Percentiles rank a stretch among this genome's conserved stretches.
These are phyloP conservation scores for Lepraria neglecta DNA, from an alignment of 495 filamentous ascomycete genomes.

Conservation along the genomic window DNA sequence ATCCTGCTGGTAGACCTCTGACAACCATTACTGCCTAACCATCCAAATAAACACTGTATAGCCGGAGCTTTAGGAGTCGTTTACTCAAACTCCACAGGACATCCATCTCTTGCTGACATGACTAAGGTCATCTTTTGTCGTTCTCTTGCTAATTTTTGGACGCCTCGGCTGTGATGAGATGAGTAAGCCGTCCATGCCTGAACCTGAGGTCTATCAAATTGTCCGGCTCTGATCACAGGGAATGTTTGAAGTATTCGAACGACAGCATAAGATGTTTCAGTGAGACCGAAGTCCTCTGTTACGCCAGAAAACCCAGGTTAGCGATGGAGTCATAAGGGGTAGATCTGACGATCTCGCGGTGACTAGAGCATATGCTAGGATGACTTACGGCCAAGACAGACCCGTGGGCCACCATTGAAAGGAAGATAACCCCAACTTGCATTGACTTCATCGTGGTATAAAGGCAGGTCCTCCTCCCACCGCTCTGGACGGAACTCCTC, in stretches of 20 bases:
- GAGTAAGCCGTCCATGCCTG: slow-evolving; percentile 20
- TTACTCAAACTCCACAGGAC: slow-evolving; percentile 17
- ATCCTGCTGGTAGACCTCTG: background rate
- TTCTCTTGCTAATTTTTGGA: slow-evolving; percentile 13
- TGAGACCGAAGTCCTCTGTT: slow-evolving; percentile 44
- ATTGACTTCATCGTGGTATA: slow-evolving; percentile 22
- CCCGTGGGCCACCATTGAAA: slow-evolving; percentile 50
- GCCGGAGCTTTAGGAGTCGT: background rate
- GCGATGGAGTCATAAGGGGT: background rate
- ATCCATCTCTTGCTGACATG: slow-evolving; percentile 20
- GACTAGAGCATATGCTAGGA: too few relatives aligned
- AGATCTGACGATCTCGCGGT: background rate
- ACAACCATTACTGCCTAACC: background rate
- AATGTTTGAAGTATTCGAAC: slow-evolving; percentile 42
- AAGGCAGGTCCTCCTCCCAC: slow-evolving; percentile 39
- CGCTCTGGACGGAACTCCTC: slow-evolving; percentile 49
- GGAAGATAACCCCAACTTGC: slow-evolving; percentile 45
- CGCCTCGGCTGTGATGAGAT: slow-evolving; percentile 14
- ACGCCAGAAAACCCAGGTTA: background rate
- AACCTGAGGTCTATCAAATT: slow-evolving; percentile 11
- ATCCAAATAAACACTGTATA: too few relatives aligned
- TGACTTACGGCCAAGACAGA: slow-evolving; percentile 42
- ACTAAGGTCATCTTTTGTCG: slow-evolving; percentile 24
- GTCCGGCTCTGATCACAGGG: slow-evolving; percentile 27
- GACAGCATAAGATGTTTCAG: slow-evolving; percentile 41